Conservation (phyloP, 768 basidiomycete genomes). For the Auriscalpium orientale region DNA sequence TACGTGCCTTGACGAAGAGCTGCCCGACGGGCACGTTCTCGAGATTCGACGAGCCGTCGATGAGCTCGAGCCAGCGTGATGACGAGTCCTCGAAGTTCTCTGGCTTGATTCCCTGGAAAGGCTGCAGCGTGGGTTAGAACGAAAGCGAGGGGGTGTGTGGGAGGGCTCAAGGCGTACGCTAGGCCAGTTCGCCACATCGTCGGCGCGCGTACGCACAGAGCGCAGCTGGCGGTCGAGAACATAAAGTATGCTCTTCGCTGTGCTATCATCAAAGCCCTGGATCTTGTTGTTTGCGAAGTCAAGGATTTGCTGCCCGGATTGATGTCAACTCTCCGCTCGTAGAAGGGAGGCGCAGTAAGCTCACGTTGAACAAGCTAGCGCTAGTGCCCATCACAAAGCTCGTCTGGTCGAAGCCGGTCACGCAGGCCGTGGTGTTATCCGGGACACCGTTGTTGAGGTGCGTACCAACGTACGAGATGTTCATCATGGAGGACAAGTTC, state of each 20-base stretch:
- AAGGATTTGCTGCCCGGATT: constrained; percentile 35
- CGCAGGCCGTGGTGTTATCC: constrained; percentile 50
- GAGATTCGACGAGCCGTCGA: constrained; percentile 64
- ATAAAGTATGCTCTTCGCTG: constrained; percentile 37
- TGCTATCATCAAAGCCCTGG: constrained; percentile 28
- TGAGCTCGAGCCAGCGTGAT: constrained; percentile 48
- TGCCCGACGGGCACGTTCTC: constrained; percentile 70
- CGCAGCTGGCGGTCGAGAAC: constrained; percentile 41
- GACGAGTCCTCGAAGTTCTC: constrained; percentile 46
- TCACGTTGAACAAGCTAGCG: constrained; percentile 59
- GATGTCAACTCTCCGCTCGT: not conserved
- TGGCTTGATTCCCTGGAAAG: constrained; percentile 45
- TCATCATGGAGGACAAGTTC: constrained; percentile 57
- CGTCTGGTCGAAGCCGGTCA: constrained; percentile 66
- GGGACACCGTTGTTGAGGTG: constrained; percentile 50
- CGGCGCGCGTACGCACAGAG: constrained; percentile 43
- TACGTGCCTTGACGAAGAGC: constrained; percentile 60
- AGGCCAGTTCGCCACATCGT: constrained; percentile 67
- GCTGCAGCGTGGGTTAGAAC: constrained; percentile 8
- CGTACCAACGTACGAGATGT: constrained; percentile 58
- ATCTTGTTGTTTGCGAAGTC: constrained; percentile 39
- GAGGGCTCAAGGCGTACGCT: constrained; percentile 26
- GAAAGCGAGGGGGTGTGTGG: not conserved
- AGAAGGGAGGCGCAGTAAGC: constrained; percentile 6
- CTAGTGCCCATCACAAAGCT: constrained; percentile 73